Conservation (phyloP, 768 basidiomycete species). For the Crassisporium funariophilum region DNA sequence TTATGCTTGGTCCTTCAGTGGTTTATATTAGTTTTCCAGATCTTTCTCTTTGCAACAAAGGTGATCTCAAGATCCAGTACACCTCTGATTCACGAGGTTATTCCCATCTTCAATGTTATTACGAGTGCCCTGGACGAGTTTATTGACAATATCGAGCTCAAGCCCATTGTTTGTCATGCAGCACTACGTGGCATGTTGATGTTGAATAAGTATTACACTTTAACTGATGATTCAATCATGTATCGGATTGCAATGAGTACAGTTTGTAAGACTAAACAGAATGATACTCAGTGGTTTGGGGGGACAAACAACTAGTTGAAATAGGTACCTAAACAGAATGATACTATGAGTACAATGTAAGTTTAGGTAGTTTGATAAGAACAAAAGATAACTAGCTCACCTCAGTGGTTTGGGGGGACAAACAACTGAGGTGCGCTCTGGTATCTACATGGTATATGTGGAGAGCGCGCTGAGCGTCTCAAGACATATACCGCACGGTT, state of each 20-base stretch:
- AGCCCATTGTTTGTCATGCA: slow-evolving; percentile 18
- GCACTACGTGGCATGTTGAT: slow-evolving; percentile 15
- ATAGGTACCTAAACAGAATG: too few relatives aligned
- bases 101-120: slow-evolving; percentile 27
- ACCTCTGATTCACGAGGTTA: slow-evolving; percentile 27
- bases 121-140: slow-evolving; percentile 18
- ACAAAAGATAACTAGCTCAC: too few relatives aligned
- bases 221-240: slow-evolving; percentile 21
- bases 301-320: too few relatives aligned
- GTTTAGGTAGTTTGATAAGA: too few relatives aligned
- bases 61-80: slow-evolving; percentile 17
- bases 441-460: too few relatives aligned
- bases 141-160: slow-evolving; percentile 11
- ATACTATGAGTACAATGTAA: too few relatives aligned
- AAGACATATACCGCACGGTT: too few relatives aligned
- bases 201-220: slow-evolving; percentile 29
- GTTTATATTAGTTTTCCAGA: slow-evolving; percentile 12
- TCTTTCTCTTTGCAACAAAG: slow-evolving; percentile 23
- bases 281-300: too few relatives aligned
- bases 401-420: too few relatives aligned
- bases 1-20: background rate
- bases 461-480: too few relatives aligned
- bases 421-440: too few relatives aligned
- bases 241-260: slow-evolving; percentile 28
- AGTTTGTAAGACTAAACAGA: too few relatives aligned